These are phyloP conservation scores for Penicillium maclennaniae DNA, from an alignment of 495 filamentous ascomycete species.

Conservation along the genomic window DNA sequence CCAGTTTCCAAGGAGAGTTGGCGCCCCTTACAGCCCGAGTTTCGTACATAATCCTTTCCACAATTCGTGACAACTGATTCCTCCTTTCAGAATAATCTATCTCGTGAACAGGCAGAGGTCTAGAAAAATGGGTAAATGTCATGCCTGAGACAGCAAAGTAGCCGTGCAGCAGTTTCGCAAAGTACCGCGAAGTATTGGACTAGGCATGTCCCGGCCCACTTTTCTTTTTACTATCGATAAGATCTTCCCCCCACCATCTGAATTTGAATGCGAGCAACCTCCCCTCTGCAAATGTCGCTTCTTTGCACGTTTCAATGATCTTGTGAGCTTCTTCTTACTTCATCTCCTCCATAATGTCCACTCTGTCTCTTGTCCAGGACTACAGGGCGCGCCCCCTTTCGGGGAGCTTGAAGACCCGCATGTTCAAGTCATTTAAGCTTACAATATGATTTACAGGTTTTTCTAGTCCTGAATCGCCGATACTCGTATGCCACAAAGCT, in stretches of 20 bases:
- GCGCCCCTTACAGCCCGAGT: conserved; percentile 16
- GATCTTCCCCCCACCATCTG: conserved; percentile 10
- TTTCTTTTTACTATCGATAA: conserved; percentile 18
- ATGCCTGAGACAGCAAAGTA: not conserved
- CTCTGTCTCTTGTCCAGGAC: not conserved
- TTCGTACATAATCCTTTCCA: conserved; percentile 22
- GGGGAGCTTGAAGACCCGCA: not conserved
- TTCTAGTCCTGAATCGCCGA: not conserved
- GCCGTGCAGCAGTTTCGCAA: not conserved
- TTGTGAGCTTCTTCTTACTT: not conserved
- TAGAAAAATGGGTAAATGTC: not conserved
- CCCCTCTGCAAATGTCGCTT: not conserved
- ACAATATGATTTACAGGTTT: not conserved
- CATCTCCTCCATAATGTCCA: not conserved
- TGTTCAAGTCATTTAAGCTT: not conserved
- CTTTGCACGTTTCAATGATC: not conserved
- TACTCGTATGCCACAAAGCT: not conserved
- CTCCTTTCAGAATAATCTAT: not conserved
- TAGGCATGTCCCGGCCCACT: conserved; percentile 13
- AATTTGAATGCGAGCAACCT: not conserved
- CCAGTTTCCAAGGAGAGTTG: conserved; percentile 18
- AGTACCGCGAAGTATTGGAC: too few relatives aligned
- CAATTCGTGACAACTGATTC: conserved; percentile 11
- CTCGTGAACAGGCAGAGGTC: not conserved
- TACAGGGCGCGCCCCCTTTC: not conserved